phyloP scores from a whole-genome alignment of 73 alveolate species.

The Breviolum minutum region DNA sequence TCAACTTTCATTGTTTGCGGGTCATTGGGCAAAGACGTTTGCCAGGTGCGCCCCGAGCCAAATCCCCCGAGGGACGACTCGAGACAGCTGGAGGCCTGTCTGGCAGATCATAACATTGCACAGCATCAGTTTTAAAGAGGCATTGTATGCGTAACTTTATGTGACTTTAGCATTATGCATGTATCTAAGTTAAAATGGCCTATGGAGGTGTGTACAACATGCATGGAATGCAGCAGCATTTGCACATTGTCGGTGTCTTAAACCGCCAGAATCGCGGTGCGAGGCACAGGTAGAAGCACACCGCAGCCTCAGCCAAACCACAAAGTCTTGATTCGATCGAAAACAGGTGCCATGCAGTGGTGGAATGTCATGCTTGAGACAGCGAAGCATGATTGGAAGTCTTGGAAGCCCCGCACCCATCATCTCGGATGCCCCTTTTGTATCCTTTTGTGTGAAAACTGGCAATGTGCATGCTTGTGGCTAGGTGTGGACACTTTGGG shows the following conservation, averaged over 20 bases:
- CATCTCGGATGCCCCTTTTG: too few relatives aligned
- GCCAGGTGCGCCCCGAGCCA: constrained; percentile 61
- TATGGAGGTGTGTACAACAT: not conserved
- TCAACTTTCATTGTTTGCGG: too few relatives aligned
- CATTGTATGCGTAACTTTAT: too few relatives aligned
- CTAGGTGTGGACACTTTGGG: constrained; percentile 13
- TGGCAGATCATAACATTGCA: too few relatives aligned
- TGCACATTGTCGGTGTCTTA: not conserved
- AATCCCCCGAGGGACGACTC: constrained; percentile 43
- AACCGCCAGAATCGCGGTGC: too few relatives aligned
- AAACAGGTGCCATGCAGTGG: constrained; percentile 16
- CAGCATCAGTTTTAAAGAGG: too few relatives aligned
- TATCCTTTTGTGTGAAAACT: too few relatives aligned
- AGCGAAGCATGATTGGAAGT: too few relatives aligned
- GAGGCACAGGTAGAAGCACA: constrained; percentile 6
- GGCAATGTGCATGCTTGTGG: not conserved
- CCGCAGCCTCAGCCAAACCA: constrained; percentile 44
- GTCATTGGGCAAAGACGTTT: too few relatives aligned
- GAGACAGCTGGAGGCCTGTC: not conserved
- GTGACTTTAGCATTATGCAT: too few relatives aligned
- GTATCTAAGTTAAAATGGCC: too few relatives aligned
- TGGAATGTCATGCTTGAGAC: not conserved
- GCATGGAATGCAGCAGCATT: not conserved
- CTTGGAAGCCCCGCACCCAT: too few relatives aligned
- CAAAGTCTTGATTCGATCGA: constrained; percentile 29